A percentile compares a stretch with the other conserved stretches of the same genome.
Conservation (phyloP, 164 flowering plant species). For the Berberis thunbergii region DNA sequence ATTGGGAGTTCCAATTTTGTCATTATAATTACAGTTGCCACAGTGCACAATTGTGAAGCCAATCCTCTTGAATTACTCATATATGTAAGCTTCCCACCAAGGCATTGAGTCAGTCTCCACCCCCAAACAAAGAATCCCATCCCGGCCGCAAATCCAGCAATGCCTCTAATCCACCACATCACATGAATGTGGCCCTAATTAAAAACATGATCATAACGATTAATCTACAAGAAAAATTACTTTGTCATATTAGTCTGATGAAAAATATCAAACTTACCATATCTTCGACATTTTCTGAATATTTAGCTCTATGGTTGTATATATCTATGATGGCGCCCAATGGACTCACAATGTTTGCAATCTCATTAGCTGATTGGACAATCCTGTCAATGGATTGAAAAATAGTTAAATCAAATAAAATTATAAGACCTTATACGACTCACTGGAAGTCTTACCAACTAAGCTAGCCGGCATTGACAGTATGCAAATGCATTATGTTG, state of each 20-base stretch:
- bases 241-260: neutral
- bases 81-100: constrained; percentile 22
- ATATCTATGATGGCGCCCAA: constrained; percentile 18
- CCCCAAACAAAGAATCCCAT: constrained; percentile 21
- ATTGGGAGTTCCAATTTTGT: constrained; percentile 12
- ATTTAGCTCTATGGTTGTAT: constrained; percentile 13
- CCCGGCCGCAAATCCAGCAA: constrained; percentile 17
- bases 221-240: neutral
- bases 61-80: constrained; percentile 24
- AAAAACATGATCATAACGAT: neutral
- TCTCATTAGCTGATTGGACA: constrained; percentile 15
- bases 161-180: constrained; percentile 15
- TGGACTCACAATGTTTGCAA: constrained; percentile 20
- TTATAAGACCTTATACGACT: too few relatives aligned
- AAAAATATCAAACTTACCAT: constrained; percentile 13
- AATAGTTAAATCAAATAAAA: neutral
- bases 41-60: constrained; percentile 14
- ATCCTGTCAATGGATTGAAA: constrained; percentile 14
- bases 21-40: constrained; percentile 15
- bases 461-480: too few relatives aligned
- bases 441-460: too few relatives aligned
- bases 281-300: constrained; percentile 18
- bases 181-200: constrained; percentile 11
- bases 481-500: neutral
- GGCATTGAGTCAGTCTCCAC: constrained; percentile 18